Conservation (phyloP, 805 yeast species). For the Metschnikowia hibisci region DNA sequence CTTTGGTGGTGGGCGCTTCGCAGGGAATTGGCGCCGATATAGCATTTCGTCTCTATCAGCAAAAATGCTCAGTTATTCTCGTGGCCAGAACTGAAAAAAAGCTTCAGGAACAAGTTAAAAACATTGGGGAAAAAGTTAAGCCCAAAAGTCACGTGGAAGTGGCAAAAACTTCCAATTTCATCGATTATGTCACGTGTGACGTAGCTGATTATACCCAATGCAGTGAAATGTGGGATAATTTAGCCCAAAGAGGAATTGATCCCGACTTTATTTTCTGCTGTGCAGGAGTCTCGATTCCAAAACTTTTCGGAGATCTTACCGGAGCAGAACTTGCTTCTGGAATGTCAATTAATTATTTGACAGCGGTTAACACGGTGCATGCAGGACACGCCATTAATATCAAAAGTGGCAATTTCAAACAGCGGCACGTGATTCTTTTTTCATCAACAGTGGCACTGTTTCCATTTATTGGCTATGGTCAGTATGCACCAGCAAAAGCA, state of each 20-base stretch:
- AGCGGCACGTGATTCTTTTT: conserved; percentile 52
- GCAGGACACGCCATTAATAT: conserved; percentile 41
- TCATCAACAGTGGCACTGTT: conserved; percentile 80
- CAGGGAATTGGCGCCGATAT: conserved; percentile 88
- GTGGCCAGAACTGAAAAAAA: conserved; percentile 73
- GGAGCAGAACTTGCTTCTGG: conserved; percentile 58
- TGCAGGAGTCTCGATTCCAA: conserved; percentile 84
- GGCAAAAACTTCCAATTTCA: conserved; percentile 14
- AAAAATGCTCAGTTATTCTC: conserved; percentile 63
- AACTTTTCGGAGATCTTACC: conserved; percentile 65
- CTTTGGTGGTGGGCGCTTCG: conserved; percentile 87
- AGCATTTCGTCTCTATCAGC: conserved; percentile 52
- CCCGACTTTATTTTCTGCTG: conserved; percentile 82
- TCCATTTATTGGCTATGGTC: conserved; percentile 87
- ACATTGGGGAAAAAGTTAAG: conserved; percentile 29
- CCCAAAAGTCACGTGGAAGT: conserved; percentile 2
- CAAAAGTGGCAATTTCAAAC: conserved; percentile 24
- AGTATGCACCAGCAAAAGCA: conserved; percentile 86
- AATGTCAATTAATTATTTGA: conserved; percentile 63
- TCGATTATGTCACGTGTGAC: conserved; percentile 56
- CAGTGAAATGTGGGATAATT: conserved; percentile 38
- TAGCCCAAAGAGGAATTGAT: conserved; percentile 25
- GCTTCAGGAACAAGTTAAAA: conserved; percentile 45
- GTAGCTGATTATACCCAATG: conserved; percentile 53
- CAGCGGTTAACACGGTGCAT: conserved; percentile 71